Conservation (phyloP, 2,329 filamentous ascomycete genomes). For the Aspergillus thermomutatus region DNA sequence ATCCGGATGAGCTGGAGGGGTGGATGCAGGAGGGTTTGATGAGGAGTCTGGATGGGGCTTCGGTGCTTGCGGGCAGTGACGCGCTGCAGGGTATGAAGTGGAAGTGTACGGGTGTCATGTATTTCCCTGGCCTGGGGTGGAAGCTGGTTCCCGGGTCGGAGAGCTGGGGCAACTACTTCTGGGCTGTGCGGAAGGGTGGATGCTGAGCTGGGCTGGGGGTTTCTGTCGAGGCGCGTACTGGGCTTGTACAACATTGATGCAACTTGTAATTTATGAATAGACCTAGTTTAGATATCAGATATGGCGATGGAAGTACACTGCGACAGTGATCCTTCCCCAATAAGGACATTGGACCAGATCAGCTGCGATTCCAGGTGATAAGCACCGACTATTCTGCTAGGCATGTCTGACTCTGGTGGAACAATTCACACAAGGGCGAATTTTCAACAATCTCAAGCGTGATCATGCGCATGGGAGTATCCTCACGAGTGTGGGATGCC, state of each 20-base stretch:
- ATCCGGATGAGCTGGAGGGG: constrained; percentile 64
- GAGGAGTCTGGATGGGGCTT: constrained; percentile 46
- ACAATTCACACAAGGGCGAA: neutral
- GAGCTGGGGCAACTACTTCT: constrained; percentile 92
- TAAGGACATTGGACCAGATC: neutral
- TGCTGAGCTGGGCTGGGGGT: constrained; percentile 8
- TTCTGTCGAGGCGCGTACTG: too few species aligned
- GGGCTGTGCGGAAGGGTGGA: constrained; percentile 65
- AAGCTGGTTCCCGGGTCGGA: constrained; percentile 77
- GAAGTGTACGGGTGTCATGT: constrained; percentile 77
- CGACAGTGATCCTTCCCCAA: neutral
- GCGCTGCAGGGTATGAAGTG: constrained; percentile 47
- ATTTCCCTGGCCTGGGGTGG: constrained; percentile 89
- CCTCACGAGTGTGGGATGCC: neutral
- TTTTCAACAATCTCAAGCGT: neutral
- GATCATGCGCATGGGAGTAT: neutral
- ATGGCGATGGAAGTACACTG: neutral
- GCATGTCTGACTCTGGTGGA: neutral
- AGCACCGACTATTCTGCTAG: neutral
- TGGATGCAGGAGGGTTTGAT: constrained; percentile 44
- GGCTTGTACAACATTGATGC: neutral
- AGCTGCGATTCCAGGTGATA: neutral
- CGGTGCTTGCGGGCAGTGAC: constrained; percentile 20
- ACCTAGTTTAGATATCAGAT: neutral
- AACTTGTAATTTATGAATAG: neutral